Base-by-base conservation (phyloP, 352 stramenopile species). In the Phytopythium oedochilum region DNA sequence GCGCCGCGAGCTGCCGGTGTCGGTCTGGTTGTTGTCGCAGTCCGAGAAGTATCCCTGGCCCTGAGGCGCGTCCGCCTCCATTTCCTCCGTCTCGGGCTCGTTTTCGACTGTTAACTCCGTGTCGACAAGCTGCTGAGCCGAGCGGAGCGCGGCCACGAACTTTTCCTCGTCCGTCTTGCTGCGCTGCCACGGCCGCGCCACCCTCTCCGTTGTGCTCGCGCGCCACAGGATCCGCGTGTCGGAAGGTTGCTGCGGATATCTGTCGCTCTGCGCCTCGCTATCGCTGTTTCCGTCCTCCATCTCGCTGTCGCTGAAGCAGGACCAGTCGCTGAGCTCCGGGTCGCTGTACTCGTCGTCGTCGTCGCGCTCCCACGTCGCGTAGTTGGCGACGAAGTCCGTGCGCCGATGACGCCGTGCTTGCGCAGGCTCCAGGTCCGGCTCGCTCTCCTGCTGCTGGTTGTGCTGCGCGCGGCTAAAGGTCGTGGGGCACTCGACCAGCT, bases 1-100 rank as follows among this genome's bases (percentile, higher is more conserved):
- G 49, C n/a, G 52, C n/a, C 20, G 70, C n/a, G 23, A 58, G 69
- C 4, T 47, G 35, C 23, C 0, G 64, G 60, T 26, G 23, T 15
- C 5, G 14, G 84, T 66, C 15, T 66, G 56, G 23, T 56, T 53
- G n/a, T 71, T 66, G 35, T 91, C 79, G 34, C 67, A 84, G 52
- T 92, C 85, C 25, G 85, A 94, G 20, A 68, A 73, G 45, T 93
- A 86, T 3, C 81, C 85, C 55, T 94, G 83, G 6, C 83, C 83
- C 32, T 71, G 62, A 26, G 74, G 57, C 12, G 55, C 45, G 34
- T 89, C 71, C 14, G 60, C 43, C 12, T 85, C 61, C 48, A 60
- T 49, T 5, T 73, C 64, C 8, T 81, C 57, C 5, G 38, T 55
- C 40, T 75, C 66, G 1, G 59, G 48, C 39, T 78, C 60, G 11